These are phyloP conservation scores for Diaporthe helianthi DNA, from an alignment of 2,329 filamentous ascomycete genomes.

Conservation along the genomic window DNA sequence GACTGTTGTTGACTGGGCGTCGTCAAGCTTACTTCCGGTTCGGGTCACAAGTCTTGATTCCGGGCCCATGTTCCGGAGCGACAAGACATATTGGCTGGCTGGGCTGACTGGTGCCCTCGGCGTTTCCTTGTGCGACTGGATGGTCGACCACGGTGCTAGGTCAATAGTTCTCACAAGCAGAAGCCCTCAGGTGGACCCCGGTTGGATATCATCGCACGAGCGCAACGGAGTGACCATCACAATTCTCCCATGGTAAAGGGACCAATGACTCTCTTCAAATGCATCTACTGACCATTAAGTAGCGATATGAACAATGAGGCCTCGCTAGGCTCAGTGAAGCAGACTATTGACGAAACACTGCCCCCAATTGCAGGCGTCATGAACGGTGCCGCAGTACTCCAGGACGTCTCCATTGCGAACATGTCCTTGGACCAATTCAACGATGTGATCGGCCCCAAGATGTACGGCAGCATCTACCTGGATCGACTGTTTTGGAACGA, in stretches of 20 bases:
- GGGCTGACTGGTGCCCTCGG: slow-evolving; percentile 46
- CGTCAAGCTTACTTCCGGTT: neutral
- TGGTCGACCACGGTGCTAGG: slow-evolving; percentile 47
- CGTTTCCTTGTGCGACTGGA: slow-evolving; percentile 48
- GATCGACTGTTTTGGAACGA: slow-evolving; percentile 36
- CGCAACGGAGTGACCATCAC: neutral
- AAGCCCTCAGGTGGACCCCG: slow-evolving; percentile 42
- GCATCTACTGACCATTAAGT: neutral
- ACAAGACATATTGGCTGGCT: slow-evolving; percentile 45
- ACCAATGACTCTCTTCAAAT: neutral
- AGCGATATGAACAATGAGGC: slow-evolving; percentile 35
- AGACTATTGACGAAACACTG: slow-evolving; percentile 27
- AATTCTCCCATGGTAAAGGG: neutral
- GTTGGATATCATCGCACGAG: slow-evolving; percentile 36
- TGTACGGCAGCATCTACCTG: slow-evolving; percentile 40
- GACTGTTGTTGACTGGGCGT: neutral
- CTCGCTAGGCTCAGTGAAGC: slow-evolving; percentile 15
- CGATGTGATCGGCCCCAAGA: slow-evolving; percentile 38
- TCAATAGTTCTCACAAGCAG: slow-evolving; percentile 50
- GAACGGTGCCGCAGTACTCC: slow-evolving; percentile 40
- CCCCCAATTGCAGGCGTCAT: slow-evolving; percentile 37
- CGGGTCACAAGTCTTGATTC: neutral
- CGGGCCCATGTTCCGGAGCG: neutral
- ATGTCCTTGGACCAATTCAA: slow-evolving; percentile 37
- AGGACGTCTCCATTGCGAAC: slow-evolving; percentile 35